These are phyloP conservation scores for Wickerhamiella galacta DNA, from an alignment of 805 yeast species.

Conservation along the genomic window DNA sequence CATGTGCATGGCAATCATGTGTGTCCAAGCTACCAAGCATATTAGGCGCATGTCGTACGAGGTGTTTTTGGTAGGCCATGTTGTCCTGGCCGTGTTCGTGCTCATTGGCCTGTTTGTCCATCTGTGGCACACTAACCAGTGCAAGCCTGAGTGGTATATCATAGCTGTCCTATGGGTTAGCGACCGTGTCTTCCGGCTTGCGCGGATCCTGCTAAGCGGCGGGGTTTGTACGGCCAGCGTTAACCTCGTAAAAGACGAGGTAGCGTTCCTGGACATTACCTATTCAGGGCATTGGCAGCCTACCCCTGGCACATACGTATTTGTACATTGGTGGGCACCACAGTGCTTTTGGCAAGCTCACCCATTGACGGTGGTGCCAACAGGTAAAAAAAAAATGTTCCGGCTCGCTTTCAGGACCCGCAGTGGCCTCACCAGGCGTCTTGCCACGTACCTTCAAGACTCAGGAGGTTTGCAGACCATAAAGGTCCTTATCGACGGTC, in stretches of 20 bases:
- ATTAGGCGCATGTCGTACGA: conserved; percentile 49
- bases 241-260: conserved; percentile 9
- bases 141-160: conserved; percentile 24
- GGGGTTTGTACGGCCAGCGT: conserved; percentile 12
- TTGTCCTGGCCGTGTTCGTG: conserved; percentile 22
- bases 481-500: conserved; percentile 38
- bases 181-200: conserved; percentile 43
- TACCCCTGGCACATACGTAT: conserved; percentile 39
- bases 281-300: conserved; percentile 31
- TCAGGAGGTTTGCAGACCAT: too few species aligned
- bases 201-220: conserved; percentile 42
- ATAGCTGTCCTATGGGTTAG: conserved; percentile 51
- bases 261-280: conserved; percentile 18
- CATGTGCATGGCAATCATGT: conserved; percentile 26
- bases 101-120: conserved; percentile 3
- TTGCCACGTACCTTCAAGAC: too few species aligned
- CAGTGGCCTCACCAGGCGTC: conserved; percentile 1
- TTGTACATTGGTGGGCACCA: conserved; percentile 32
- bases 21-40: conserved; percentile 39
- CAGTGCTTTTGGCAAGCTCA: conserved; percentile 47
- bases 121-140: conserved; percentile 3
- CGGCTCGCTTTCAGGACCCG: conserved; percentile 3
- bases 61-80: conserved; percentile 38
- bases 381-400: too few species aligned
- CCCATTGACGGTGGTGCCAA: conserved; percentile 38